Percentiles rank a stretch among this genome's conserved stretches.
Conservation (phyloP, 176 grass and related monocot genomes). For the Juncus inflexus region DNA sequence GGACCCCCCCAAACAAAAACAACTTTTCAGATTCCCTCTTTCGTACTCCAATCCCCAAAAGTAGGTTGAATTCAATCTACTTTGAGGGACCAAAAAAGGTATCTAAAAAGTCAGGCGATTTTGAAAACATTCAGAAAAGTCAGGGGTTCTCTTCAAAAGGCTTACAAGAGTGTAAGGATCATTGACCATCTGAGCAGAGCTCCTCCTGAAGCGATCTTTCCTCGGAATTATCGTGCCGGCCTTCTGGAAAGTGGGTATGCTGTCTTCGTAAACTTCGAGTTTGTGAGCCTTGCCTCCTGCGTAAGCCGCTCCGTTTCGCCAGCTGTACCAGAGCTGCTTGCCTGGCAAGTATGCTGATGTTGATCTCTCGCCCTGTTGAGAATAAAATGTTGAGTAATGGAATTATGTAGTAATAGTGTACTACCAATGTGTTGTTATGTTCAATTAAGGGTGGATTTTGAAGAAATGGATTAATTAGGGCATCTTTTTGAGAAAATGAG, state of each 20-base stretch:
- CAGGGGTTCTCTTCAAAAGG: neutral
- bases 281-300: conserved; percentile 59
- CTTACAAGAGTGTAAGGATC: conserved; percentile 96
- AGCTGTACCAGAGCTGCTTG: conserved; percentile 55
- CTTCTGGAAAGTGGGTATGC: conserved; percentile 83
- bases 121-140: no score
- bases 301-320: conserved; percentile 68
- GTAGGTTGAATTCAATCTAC: no score
- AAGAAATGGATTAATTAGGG: no score
- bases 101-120: no score
- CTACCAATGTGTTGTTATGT: no score
- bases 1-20: no score
- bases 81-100: no score
- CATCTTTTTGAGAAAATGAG: no score
- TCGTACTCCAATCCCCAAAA: no score
- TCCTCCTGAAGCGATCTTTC: conserved; percentile 93
- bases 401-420: neutral
- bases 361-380: conserved; percentile 58
- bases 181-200: conserved; percentile 93
- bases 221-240: conserved; percentile 80
- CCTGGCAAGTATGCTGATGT: conserved; percentile 83
- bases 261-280: conserved; percentile 75
- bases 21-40: no score
- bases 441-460: no score
- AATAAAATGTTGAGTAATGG: conserved; percentile 19